Conservation (phyloP, 371 early-diverging fungal species). For the Mycotypha africana region DNA sequence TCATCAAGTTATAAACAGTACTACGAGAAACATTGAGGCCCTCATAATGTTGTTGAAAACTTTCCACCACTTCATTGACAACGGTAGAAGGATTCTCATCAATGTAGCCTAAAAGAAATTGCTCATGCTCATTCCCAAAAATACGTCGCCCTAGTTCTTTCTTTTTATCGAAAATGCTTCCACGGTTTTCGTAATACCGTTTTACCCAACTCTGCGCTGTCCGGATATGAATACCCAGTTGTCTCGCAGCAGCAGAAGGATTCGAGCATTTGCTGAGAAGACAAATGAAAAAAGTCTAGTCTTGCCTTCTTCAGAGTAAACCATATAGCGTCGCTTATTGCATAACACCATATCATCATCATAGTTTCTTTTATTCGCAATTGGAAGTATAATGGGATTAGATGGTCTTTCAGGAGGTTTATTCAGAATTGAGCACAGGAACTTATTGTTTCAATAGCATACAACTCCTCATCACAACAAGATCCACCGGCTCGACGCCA, state of each 20-base stretch:
- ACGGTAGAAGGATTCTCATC: constrained; percentile 13
- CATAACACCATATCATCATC: constrained; percentile 12
- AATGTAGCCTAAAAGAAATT: constrained; percentile 13
- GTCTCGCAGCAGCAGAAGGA: constrained; percentile 10
- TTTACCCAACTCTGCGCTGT: constrained; percentile 20
- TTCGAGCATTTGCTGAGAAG: constrained; percentile 13
- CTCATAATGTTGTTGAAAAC: constrained; percentile 6
- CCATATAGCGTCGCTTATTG: constrained; percentile 15
- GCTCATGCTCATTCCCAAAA: constrained; percentile 5
- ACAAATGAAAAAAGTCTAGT: constrained; percentile 16
- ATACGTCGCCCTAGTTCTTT: constrained; percentile 5
- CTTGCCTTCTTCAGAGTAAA: constrained; percentile 17
- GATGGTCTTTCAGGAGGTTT: constrained; percentile 10
- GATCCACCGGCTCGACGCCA: too few relatives aligned
- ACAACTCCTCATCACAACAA: constrained; percentile 17
- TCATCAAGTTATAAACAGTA: constrained; percentile 3
- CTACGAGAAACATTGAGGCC: constrained; percentile 15
- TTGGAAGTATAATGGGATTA: constrained; percentile 3
- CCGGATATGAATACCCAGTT: constrained; percentile 11
- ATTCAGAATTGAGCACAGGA: constrained; percentile 9
- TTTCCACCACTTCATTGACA: constrained; percentile 10
- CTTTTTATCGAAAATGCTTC: constrained; percentile 9
- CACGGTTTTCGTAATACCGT: constrained; percentile 12
- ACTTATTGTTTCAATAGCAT: constrained; percentile 8
- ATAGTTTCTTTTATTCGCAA: constrained; percentile 5